Evolutionary conservation across 371 early-diverging fungal species (phyloP).

Genomic region (Enteropsectra breve): DNA sequence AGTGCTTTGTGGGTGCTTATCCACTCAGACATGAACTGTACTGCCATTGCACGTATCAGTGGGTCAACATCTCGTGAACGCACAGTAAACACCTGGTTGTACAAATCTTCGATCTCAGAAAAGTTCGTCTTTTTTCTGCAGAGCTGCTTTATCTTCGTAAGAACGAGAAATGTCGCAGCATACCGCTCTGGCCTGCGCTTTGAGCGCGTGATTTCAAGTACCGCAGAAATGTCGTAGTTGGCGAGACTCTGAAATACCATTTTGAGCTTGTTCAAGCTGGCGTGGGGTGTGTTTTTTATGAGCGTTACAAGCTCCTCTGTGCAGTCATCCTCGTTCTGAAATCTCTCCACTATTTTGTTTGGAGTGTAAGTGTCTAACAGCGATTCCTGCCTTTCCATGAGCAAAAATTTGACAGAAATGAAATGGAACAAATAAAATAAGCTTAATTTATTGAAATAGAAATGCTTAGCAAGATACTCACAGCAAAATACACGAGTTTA

Average conservation of each 20-base stretch:
- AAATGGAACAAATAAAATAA: neutral
- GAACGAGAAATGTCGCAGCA: conserved; percentile 1
- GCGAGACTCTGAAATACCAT: conserved; percentile 1
- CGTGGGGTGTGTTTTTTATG: neutral
- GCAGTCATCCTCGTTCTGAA: neutral
- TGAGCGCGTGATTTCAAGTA: conserved; percentile 8
- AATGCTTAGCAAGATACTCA: neutral
- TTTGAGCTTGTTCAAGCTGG: conserved; percentile 6
- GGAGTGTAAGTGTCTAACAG: neutral
- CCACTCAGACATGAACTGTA: conserved; percentile 35
- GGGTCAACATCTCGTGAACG: conserved; percentile 42
- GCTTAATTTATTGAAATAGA: too few relatives aligned
- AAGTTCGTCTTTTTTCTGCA: neutral
- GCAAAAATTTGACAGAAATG: neutral
- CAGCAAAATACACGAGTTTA: neutral
- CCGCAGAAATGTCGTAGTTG: conserved; percentile 14
- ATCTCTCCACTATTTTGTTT: neutral
- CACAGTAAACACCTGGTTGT: conserved; percentile 21
- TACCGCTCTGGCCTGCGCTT: conserved; percentile 3
- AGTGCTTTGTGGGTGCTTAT: conserved; percentile 16
- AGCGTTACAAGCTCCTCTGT: conserved; percentile 18
- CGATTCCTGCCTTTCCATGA: neutral
- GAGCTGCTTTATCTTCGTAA: neutral
- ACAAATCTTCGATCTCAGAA: conserved; percentile 19
- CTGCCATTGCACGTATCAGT: conserved; percentile 24